Evolutionary conservation across 495 filamentous ascomycete species (phyloP), one percentile per base, ranked within the genome.

Genomic region (Rhypophila decipiens): DNA sequence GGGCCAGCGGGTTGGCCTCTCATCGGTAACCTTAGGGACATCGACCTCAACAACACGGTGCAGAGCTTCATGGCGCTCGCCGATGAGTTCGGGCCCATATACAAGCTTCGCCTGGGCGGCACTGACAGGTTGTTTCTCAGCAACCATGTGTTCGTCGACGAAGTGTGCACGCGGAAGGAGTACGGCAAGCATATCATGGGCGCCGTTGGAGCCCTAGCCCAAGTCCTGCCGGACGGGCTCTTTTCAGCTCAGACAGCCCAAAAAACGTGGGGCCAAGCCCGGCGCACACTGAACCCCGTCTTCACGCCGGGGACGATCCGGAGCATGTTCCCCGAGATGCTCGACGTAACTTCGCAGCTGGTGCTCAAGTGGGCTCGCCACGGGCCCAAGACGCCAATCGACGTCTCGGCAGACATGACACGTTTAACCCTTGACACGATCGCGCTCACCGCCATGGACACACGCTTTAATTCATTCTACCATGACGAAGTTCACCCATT

Each of bases 391-490:
- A 51, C 71, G 15, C 65, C 72, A 15, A 86, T 89, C 51, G 61
- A 65, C 21, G 77, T 78, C 1, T 72, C 78, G 0, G 83, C 83
- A n/a, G 83, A 88, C 60, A 87, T 90, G 49, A 89, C 86, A 2
- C 77, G 84, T 9, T 61, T 90, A 33, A 83, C 84, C 2, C 71
- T 90, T 11, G 85, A 90, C 52, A 83, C 83, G 0, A 77, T 89
- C 18, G 81, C 82, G 4, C 71, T 89, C 11, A 87, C 83, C 54
- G 66, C 85, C 0, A 87, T 90, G 83, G 79, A 77, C 23, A 82
- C 72, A 36, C 78, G 86, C 15, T 90, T 89, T 70, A 89, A 90
- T 55, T 82, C 77, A 10, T 88, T 83, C 61, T 88, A 88, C 52
- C 69, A 72, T 24, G 77, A 84, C 21, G 73, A 82, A 0, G 55